Evolutionary conservation across 352 stramenopile species (phyloP), one percentile per base, ranked within the genome.

Genomic region (Phytophthora melonis): DNA sequence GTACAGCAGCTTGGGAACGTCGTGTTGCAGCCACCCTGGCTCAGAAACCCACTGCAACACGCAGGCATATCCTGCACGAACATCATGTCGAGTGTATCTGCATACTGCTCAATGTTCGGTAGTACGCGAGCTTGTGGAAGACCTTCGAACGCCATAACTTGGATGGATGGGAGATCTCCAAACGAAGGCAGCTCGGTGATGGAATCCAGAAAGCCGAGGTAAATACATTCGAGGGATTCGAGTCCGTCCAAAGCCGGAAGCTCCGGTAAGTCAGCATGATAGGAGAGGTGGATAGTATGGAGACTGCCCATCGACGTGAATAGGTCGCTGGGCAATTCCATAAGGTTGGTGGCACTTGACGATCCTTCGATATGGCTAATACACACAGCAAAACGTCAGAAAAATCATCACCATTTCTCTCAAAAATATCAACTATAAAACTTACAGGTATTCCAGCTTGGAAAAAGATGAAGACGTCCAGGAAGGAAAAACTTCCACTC

Each of bases 361-460:
- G 69, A 52, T 10, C 75, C 75, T 78, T 82, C 67, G 36, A 82
- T 58, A 13, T 82, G 75, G 13, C 75, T 82, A 60, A 39, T 21
- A 50, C 43, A 21, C 18, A 7, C 16, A 50, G 21, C 7, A 18
- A 19, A 21, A 3, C 23, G 30, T 34, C 7, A 34, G 30, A 34
- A 45, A 18, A 45, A 6, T 18, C n/a, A 13, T 13, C 14, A 11
- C 10, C 14, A 25, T 23, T 32, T n/a, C 14, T 9, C 36, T 45
- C 11, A 45, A 18, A 45, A 45, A 7, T 45, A 18, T 18, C 19
- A 23, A 19, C n/a, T n/a, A n/a, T 14, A 19, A n/a, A 53, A 72
- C 74, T 21, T 78, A 84, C 77, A 84, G 58, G 21, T 82, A 84
- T 53, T 84, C 74, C 8, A 82, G 58, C 6, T 84, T 74, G 2